phyloP scores from a whole-genome alignment of 805 yeast genomes.

The Zygosaccharomyces kombuchaensis region DNA sequence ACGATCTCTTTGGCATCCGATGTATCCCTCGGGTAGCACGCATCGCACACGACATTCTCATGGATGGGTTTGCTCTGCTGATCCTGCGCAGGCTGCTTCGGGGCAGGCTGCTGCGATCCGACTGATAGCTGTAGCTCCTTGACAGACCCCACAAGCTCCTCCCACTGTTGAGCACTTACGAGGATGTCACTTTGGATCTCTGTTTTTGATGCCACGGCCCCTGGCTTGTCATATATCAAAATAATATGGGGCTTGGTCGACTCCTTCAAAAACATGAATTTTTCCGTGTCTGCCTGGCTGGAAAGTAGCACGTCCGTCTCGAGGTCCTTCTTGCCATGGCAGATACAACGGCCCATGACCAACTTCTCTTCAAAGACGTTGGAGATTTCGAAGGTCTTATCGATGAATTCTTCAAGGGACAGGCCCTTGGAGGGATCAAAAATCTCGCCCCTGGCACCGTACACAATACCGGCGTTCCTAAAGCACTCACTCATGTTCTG shows the following conservation, averaged over 20 bases:
- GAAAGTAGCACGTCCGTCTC: conserved; percentile 14
- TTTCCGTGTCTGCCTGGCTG: conserved; percentile 8
- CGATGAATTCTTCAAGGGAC: conserved; percentile 10
- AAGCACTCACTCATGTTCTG: conserved; percentile 1
- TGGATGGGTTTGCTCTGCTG: conserved; percentile 11
- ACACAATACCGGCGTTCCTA: conserved; percentile 13
- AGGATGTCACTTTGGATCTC: conserved; percentile 8
- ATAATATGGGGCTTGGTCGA: conserved; percentile 14
- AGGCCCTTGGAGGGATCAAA: conserved; percentile 8
- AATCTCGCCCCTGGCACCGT: conserved; percentile 15
- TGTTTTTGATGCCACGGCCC: background rate
- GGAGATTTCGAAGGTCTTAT: conserved; percentile 8
- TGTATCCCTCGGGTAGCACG: conserved; percentile 19
- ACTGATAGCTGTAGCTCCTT: conserved; percentile 17
- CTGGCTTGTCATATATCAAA: conserved; percentile 14
- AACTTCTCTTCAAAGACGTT: conserved; percentile 11
- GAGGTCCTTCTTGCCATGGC: conserved; percentile 15
- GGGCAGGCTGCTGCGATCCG: conserved; percentile 2
- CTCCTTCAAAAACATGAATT: conserved; percentile 10
- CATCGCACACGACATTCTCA: conserved; percentile 26
- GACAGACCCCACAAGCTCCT: conserved; percentile 14
- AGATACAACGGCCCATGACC: conserved; percentile 18
- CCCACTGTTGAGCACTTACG: conserved; percentile 18
- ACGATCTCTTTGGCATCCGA: conserved; percentile 17
- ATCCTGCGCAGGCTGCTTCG: conserved; percentile 1